Conservation (phyloP, 2,329 filamentous ascomycete genomes). For the Dichotomopilus funicola region DNA sequence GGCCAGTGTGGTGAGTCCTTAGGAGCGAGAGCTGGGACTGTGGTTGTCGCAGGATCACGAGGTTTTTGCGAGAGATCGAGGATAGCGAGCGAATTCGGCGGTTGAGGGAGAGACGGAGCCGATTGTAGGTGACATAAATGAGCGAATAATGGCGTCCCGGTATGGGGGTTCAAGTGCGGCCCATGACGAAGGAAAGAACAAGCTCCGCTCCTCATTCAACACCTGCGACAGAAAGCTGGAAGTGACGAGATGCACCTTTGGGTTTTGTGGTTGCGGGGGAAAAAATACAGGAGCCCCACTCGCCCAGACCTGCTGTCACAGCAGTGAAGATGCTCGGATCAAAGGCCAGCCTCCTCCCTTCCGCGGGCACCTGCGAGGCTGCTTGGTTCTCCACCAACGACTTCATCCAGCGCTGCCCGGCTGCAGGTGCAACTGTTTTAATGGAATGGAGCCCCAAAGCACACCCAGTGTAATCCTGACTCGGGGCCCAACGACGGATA, state of each 20-base stretch:
- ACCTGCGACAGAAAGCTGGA: constrained; percentile 3
- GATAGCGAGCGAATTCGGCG: background rate
- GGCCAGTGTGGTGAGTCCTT: too few relatives aligned
- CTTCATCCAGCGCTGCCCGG: background rate
- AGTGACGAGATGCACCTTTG: background rate
- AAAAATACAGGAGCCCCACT: constrained; percentile 10
- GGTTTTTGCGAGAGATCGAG: background rate
- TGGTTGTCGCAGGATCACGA: background rate
- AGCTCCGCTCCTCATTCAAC: constrained; percentile 6
- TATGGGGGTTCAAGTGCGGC: constrained; percentile 12
- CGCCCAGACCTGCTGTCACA: background rate
- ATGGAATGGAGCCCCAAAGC: background rate
- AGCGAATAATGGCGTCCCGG: constrained; percentile 11
- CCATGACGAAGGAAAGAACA: constrained; percentile 18
- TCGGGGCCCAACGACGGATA: background rate
- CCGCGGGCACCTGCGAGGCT: background rate
- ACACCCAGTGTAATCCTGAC: background rate
- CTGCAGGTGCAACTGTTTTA: background rate
- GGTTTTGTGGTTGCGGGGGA: constrained; percentile 6
- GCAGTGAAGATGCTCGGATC: background rate
- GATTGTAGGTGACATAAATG: background rate
- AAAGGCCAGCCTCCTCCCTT: background rate
- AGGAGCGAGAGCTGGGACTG: too few relatives aligned
- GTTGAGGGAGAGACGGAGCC: background rate
- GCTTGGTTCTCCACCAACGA: background rate